Conservation (phyloP, 768 basidiomycete genomes). For the Strobilomyces confusus region DNA sequence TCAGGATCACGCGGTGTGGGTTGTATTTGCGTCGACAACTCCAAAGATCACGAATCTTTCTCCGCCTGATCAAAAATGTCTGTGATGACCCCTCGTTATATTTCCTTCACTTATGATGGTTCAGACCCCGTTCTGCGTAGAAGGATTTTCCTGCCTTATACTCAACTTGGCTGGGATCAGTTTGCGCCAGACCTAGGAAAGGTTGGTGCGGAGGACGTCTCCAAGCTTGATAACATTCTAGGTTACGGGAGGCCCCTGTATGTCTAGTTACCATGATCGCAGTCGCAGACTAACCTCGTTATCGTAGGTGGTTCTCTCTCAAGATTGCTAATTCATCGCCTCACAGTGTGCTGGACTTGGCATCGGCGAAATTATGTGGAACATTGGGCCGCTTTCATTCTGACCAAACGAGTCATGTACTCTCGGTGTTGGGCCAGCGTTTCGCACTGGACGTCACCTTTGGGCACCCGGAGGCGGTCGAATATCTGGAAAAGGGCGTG, state of each 20-base stretch:
- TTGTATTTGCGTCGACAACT: conserved; percentile 15
- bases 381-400: background rate
- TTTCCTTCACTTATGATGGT: background rate
- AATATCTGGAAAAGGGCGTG: conserved; percentile 1
- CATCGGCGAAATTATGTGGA: background rate
- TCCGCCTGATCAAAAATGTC: background rate
- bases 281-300: background rate
- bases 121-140: background rate
- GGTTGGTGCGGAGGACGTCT: background rate
- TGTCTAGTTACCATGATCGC: background rate
- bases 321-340: background rate
- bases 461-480: background rate
- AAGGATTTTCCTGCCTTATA: background rate
- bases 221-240: background rate
- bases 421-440: conserved; percentile 2
- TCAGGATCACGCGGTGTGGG: conserved; percentile 8
- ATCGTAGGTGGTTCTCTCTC: conserved; percentile 8
- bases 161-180: background rate
- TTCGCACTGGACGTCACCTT: conserved; percentile 3
- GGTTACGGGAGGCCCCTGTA: background rate
- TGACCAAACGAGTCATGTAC: background rate
- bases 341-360: background rate
- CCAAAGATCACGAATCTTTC: conserved; percentile 8
- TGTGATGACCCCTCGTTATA: background rate
- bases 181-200: background rate